Conservation (phyloP, 352 stramenopile species). For the Plasmopara halstedii region DNA sequence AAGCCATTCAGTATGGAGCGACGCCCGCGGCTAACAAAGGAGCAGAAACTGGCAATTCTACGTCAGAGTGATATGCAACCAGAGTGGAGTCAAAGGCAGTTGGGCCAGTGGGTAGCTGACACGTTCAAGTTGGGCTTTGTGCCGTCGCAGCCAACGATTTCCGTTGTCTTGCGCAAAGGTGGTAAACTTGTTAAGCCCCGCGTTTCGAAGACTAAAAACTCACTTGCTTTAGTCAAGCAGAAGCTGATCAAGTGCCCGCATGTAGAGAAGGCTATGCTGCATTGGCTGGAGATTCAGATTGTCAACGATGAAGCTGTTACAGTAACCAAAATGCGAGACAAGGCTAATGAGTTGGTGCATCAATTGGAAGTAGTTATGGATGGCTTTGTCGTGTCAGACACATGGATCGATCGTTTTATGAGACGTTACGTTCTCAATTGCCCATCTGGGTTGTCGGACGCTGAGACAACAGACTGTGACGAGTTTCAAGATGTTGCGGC, state of each 20-base stretch:
- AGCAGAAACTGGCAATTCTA: slow-evolving; percentile 63
- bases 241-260: slow-evolving; percentile 55
- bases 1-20: slow-evolving; percentile 5
- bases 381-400: slow-evolving; percentile 20
- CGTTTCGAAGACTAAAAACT: slow-evolving; percentile 29
- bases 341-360: slow-evolving; percentile 10
- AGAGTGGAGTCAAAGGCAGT: slow-evolving; percentile 49
- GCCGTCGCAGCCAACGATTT: slow-evolving; percentile 75
- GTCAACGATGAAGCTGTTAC: slow-evolving; percentile 18
- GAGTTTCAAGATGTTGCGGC: background rate
- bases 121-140: slow-evolving; percentile 42
- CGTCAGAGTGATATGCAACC: slow-evolving; percentile 56
- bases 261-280: slow-evolving; percentile 51
- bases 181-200: slow-evolving; percentile 25
- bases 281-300: slow-evolving; percentile 41
- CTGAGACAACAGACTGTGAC: slow-evolving; percentile 13
- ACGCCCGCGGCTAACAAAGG: slow-evolving; percentile 42
- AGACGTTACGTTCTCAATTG: slow-evolving; percentile 18
- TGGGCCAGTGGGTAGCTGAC: slow-evolving; percentile 56
- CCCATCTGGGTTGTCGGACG: slow-evolving; percentile 19
- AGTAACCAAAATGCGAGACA: slow-evolving; percentile 3
- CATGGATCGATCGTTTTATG: slow-evolving; percentile 26
- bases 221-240: slow-evolving; percentile 29
- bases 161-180: slow-evolving; percentile 52
- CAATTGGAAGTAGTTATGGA: slow-evolving; percentile 7